These are phyloP conservation scores for Aspergillus proliferans DNA, from an alignment of 2,329 filamentous ascomycete genomes.

Conservation along the genomic window DNA sequence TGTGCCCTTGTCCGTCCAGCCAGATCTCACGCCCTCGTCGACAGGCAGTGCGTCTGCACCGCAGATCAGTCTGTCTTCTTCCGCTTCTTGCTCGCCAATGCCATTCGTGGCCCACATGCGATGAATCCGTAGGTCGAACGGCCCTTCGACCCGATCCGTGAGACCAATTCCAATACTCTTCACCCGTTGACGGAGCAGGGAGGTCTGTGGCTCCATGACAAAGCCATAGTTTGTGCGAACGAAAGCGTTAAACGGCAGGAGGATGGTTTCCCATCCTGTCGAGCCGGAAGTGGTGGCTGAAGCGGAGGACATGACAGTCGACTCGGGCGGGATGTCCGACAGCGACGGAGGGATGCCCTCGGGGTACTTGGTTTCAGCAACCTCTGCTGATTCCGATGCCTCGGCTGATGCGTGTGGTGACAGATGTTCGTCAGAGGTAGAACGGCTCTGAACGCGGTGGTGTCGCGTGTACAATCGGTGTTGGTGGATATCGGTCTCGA, in stretches of 20 bases:
- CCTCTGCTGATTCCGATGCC: conserved; percentile 16
- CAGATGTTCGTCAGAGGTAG: conserved; percentile 9
- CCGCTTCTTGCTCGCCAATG: conserved; percentile 34
- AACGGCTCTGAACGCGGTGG: conserved; percentile 26
- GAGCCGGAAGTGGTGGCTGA: conserved; percentile 54
- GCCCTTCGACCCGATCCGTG: conserved; percentile 81
- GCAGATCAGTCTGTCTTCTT: conserved; percentile 37
- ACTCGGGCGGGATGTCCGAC: conserved; percentile 32
- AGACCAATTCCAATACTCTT: conserved; percentile 78
- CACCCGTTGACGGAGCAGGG: conserved; percentile 80
- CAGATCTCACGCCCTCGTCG: conserved; percentile 28
- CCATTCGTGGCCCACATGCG: conserved; percentile 87
- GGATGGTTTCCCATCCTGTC: conserved; percentile 90
- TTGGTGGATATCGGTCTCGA: conserved; percentile 93
- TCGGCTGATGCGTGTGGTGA: conserved; percentile 11
- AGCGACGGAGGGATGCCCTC: conserved; percentile 28
- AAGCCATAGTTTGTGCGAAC: conserved; percentile 90
- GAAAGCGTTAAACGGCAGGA: conserved; percentile 86
- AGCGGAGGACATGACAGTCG: conserved; percentile 28
- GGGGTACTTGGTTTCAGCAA: conserved; percentile 19
- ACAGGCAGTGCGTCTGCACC: conserved; percentile 32
- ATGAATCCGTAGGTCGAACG: conserved; percentile 80
- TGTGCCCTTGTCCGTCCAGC: conserved; percentile 17
- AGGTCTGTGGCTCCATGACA: conserved; percentile 86
- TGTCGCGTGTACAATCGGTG: conserved; percentile 64